phyloP scores from a whole-genome alignment of 805 yeast species.

The Maudiozyma pseudohumilis region DNA sequence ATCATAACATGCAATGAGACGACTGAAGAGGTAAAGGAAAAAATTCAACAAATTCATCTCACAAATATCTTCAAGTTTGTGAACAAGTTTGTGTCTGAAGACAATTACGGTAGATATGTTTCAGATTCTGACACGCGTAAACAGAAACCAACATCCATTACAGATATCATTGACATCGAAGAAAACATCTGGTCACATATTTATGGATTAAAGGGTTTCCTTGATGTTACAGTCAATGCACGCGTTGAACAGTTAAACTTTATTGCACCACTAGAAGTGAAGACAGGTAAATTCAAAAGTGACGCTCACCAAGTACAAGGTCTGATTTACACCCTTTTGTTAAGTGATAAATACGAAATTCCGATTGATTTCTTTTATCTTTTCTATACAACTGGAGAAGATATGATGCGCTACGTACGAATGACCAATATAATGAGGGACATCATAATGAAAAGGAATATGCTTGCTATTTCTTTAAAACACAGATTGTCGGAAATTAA shows the following conservation, averaged over 20 bases:
- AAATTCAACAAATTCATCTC: conserved; percentile 37
- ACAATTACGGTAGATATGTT: conserved; percentile 19
- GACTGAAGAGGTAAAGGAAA: conserved; percentile 33
- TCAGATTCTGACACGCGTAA: conserved; percentile 25
- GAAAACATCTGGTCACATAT: conserved; percentile 88
- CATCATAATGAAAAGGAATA: conserved; percentile 63
- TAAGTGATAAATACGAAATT: conserved; percentile 69
- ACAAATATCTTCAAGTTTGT: conserved; percentile 47
- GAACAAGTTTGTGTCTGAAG: conserved; percentile 33
- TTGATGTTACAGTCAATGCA: conserved; percentile 79
- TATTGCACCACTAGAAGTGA: conserved; percentile 81
- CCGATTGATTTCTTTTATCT: conserved; percentile 56
- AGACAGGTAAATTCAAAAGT: conserved; percentile 62
- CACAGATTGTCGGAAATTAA: conserved; percentile 28
- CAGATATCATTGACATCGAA: conserved; percentile 71
- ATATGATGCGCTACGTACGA: conserved; percentile 46
- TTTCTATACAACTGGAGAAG: conserved; percentile 58
- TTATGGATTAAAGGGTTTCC: conserved; percentile 80
- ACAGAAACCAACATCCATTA: conserved; percentile 39
- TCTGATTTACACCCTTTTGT: conserved; percentile 64
- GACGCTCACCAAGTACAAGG: conserved; percentile 80
- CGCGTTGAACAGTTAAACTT: conserved; percentile 33
- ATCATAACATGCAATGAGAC: conserved; percentile 50
- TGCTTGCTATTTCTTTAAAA: conserved; percentile 48
- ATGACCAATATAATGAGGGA: conserved; percentile 50